Percentiles rank a stretch among this genome's conserved stretches.
These are phyloP conservation scores for Populus pruinosa DNA, from an alignment of 345 rosid genomes.

Conservation along the genomic window DNA sequence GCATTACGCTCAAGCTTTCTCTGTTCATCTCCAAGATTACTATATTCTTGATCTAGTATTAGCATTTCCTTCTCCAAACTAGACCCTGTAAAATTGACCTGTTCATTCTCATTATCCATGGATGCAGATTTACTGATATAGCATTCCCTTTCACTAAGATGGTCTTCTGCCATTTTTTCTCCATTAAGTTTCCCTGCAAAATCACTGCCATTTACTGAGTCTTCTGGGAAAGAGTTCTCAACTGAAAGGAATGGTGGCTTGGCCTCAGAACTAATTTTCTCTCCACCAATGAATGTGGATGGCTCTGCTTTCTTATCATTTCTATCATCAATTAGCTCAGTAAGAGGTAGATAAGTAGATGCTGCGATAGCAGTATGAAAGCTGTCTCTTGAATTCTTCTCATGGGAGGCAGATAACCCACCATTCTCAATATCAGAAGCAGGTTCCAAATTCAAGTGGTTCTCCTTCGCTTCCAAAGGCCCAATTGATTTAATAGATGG, in stretches of 20 bases:
- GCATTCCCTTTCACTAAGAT: conserved; percentile 11
- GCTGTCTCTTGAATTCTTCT: conserved; percentile 24
- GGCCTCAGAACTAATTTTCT: conserved; percentile 25
- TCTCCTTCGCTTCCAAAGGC: conserved; percentile 18
- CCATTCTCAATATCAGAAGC: conserved; percentile 26
- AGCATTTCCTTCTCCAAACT: conserved; percentile 73
- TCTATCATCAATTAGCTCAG: conserved; percentile 22
- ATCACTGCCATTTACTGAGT: conserved; percentile 21
- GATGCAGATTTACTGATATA: conserved; percentile 20
- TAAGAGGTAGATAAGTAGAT: conserved; percentile 22
- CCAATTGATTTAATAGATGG: conserved; percentile 24
- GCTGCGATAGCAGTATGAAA: conserved; percentile 24
- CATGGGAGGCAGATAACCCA: conserved; percentile 27
- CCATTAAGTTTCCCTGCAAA: conserved; percentile 26
- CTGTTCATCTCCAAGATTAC: conserved; percentile 69
- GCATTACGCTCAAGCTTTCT: conserved; percentile 89
- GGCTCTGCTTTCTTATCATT: conserved; percentile 27
- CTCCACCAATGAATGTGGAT: conserved; percentile 14
- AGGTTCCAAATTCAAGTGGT: conserved; percentile 19
- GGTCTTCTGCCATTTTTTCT: conserved; percentile 26
- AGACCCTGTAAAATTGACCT: conserved; percentile 40
- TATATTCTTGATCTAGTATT: conserved; percentile 51
- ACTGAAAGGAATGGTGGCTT: conserved; percentile 17
- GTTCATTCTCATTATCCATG: conserved; percentile 25
- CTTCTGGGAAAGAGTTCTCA: conserved; percentile 29